Conservation (phyloP, 345 rosid species). For the Arabis hirsuta region DNA sequence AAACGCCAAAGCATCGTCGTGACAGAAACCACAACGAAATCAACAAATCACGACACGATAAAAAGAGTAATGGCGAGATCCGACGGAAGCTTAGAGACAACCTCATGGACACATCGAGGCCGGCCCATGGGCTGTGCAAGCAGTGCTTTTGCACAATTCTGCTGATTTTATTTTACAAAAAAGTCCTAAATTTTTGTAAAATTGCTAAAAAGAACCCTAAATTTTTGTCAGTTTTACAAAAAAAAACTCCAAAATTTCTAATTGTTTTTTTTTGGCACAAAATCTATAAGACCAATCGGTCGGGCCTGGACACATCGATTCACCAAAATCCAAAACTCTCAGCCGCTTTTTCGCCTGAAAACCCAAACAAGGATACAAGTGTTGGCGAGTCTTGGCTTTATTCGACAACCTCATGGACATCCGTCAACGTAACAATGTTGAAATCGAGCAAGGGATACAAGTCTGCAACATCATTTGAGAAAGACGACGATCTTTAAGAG, state of each 20-base stretch:
- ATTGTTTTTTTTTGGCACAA: too few species aligned
- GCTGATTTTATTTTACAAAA: too few species aligned
- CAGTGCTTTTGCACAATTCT: too few species aligned
- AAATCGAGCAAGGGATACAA: neutral
- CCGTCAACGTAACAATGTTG: constrained; percentile 62
- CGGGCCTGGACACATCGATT: neutral
- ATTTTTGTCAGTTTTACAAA: too few species aligned
- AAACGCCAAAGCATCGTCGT: constrained; percentile 20
- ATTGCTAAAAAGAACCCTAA: too few species aligned
- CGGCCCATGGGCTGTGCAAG: too few species aligned
- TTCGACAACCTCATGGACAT: constrained; percentile 81
- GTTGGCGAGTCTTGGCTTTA: constrained; percentile 80
- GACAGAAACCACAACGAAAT: constrained; percentile 3
- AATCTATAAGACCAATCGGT: too few species aligned
- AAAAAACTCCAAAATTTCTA: too few species aligned
- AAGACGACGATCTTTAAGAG: neutral
- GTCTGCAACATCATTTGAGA: constrained; percentile 33
- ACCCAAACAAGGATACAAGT: constrained; percentile 26
- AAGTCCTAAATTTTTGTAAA: too few species aligned
- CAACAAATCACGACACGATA: neutral
- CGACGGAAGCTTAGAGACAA: too few species aligned
- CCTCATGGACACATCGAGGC: too few species aligned
- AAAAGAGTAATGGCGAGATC: too few species aligned
- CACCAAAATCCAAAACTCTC: constrained; percentile 1
- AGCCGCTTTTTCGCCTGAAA: constrained; percentile 30